phyloP scores from a whole-genome alignment of 164 flowering plant species.

The Dillenia suffruticosa region DNA sequence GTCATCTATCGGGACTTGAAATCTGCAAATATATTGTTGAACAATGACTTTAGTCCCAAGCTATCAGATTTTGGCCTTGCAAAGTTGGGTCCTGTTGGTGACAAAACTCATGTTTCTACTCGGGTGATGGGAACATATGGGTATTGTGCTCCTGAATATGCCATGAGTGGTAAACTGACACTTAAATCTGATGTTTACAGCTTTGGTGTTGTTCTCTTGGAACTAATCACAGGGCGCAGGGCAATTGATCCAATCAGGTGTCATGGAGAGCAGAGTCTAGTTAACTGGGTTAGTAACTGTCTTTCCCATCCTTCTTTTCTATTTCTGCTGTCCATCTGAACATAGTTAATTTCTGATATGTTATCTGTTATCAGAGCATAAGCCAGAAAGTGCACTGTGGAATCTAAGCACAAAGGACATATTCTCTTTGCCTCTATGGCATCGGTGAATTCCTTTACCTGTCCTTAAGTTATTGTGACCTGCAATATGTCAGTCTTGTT shows the following conservation, averaged over 20 bases:
- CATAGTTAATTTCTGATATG: no score
- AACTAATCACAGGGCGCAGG: constrained; percentile 75
- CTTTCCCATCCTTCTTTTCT: no score
- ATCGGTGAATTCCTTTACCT: no score
- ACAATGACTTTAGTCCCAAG: constrained; percentile 63
- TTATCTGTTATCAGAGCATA: no score
- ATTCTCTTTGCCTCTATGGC: no score
- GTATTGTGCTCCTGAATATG: constrained; percentile 80
- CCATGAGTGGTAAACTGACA: constrained; percentile 70
- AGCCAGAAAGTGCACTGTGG: no score
- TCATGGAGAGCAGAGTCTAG: constrained; percentile 62
- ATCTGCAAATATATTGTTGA: constrained; percentile 77
- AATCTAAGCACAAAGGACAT: no score
- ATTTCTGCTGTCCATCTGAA: no score
- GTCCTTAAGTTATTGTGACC: no score
- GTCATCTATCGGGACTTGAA: constrained; percentile 83
- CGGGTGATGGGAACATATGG: constrained; percentile 84
- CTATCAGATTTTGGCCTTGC: constrained; percentile 92
- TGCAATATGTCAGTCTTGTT: no score
- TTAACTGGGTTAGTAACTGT: constrained; percentile 60
- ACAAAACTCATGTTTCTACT: constrained; percentile 73
- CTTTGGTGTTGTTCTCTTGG: constrained; percentile 81
- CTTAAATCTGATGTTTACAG: constrained; percentile 72
- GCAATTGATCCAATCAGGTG: constrained; percentile 47
- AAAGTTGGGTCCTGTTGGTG: constrained; percentile 83